These are phyloP conservation scores for Erodium texanum DNA, from an alignment of 441 rosid species.

Conservation along the genomic window DNA sequence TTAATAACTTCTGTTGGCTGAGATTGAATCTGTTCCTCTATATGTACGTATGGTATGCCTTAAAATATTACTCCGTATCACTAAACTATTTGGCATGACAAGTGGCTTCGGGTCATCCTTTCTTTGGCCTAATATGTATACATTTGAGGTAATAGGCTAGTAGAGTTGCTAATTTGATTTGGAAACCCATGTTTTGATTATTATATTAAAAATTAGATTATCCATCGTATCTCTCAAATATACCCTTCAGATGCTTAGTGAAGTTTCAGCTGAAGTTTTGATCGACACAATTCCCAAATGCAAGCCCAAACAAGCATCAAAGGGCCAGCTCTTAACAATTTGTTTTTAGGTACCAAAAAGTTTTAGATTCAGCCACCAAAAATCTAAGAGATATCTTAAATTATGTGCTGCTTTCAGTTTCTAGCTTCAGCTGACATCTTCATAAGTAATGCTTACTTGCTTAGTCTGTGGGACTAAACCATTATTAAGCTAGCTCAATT, in stretches of 20 bases:
- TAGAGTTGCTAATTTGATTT: too few relatives aligned
- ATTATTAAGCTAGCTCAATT: not conserved
- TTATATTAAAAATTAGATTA: not conserved
- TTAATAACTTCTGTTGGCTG: not conserved
- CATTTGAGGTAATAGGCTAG: too few relatives aligned
- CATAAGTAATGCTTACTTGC: not conserved
- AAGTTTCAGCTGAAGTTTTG: not conserved
- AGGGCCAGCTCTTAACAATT: not conserved
- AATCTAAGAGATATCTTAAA: not conserved
- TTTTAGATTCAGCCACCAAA: not conserved
- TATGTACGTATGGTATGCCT: too few relatives aligned
- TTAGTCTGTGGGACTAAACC: not conserved
- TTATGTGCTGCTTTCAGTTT: not conserved
- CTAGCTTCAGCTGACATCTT: not conserved
- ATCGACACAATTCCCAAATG: not conserved
- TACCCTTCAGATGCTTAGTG: not conserved
- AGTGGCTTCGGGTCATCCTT: too few relatives aligned
- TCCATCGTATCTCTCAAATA: not conserved
- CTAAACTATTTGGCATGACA: too few relatives aligned
- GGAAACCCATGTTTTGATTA: not conserved
- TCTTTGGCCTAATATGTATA: too few relatives aligned
- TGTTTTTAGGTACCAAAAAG: too few relatives aligned
- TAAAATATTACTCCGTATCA: too few relatives aligned
- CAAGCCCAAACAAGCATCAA: not conserved
- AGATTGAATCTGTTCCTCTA: not conserved